Conservation (phyloP, 1,284 basidiomycete genomes). For the Mycena sp. region DNA sequence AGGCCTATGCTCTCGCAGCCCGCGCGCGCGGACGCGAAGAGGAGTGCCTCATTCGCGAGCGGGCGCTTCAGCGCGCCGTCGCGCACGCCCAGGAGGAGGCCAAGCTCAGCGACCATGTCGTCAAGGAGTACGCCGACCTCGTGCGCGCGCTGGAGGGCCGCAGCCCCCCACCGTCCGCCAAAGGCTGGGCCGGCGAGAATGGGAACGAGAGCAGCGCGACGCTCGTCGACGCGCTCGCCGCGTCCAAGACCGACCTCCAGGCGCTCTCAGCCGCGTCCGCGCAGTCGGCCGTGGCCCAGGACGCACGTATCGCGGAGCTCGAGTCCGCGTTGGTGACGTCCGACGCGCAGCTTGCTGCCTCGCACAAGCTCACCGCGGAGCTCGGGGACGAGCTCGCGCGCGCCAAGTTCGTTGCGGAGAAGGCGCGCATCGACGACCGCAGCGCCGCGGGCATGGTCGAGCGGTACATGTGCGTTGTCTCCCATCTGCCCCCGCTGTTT, state of each 20-base stretch:
- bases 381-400: conserved; percentile 57
- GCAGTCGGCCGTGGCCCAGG: neutral
- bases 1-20: conserved; percentile 27
- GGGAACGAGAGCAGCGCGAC: conserved; percentile 8
- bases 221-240: neutral
- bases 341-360: conserved; percentile 56
- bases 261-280: neutral
- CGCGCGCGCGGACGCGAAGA: conserved; percentile 18
- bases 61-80: neutral
- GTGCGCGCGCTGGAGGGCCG: conserved; percentile 24
- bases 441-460: conserved; percentile 88
- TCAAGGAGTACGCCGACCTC: conserved; percentile 25
- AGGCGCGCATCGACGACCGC: conserved; percentile 73
- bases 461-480: conserved; percentile 78
- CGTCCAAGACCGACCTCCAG: neutral
- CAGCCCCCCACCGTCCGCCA: neutral
- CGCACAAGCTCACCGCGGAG: conserved; percentile 52
- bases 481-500: neutral
- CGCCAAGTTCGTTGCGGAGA: conserved; percentile 65
- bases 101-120: conserved; percentile 14
- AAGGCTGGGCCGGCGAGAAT: neutral
- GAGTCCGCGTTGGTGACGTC: conserved; percentile 55
- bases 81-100: conserved; percentile 6
- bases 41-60: conserved; percentile 7
- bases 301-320: conserved; percentile 45